phyloP scores from a whole-genome alignment of 257 asterid genomes.

The Solanum gandarillasii region DNA sequence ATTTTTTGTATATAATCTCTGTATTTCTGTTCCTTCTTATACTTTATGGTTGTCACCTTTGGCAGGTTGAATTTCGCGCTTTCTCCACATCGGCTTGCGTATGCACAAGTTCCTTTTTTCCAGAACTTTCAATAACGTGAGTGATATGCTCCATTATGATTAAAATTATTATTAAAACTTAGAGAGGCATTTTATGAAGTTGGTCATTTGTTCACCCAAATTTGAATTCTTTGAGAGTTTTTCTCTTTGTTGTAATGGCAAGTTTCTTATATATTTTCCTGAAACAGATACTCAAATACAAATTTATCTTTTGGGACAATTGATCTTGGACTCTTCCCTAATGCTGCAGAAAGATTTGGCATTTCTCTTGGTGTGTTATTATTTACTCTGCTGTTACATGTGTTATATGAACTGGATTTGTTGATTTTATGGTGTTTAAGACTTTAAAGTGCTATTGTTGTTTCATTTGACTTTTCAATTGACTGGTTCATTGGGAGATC shows the following conservation, averaged over 20 bases:
- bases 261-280: slow-evolving; percentile 15
- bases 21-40: background rate
- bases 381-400: background rate
- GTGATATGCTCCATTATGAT: slow-evolving; percentile 9
- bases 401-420: background rate
- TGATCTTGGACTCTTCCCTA: slow-evolving; percentile 96
- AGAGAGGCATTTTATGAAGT: background rate
- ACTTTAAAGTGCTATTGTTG: background rate
- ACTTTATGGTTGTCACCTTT: slow-evolving; percentile 5
- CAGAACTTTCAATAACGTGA: slow-evolving; percentile 89
- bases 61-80: slow-evolving; percentile 84
- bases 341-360: slow-evolving; percentile 90
- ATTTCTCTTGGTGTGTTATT: slow-evolving; percentile 51
- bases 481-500: slow-evolving; percentile 10
- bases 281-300: slow-evolving; percentile 68
- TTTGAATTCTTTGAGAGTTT: background rate
- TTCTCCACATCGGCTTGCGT: slow-evolving; percentile 57
- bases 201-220: background rate
- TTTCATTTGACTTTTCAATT: background rate
- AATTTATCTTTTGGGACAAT: slow-evolving; percentile 70
- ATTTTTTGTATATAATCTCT: background rate
- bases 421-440: background rate
- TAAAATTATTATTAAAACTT: background rate
- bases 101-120: slow-evolving; percentile 73
- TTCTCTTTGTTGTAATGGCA: background rate